These are phyloP conservation scores for Penicillium nucicola DNA, from an alignment of 495 filamentous ascomycete genomes.

Conservation along the genomic window DNA sequence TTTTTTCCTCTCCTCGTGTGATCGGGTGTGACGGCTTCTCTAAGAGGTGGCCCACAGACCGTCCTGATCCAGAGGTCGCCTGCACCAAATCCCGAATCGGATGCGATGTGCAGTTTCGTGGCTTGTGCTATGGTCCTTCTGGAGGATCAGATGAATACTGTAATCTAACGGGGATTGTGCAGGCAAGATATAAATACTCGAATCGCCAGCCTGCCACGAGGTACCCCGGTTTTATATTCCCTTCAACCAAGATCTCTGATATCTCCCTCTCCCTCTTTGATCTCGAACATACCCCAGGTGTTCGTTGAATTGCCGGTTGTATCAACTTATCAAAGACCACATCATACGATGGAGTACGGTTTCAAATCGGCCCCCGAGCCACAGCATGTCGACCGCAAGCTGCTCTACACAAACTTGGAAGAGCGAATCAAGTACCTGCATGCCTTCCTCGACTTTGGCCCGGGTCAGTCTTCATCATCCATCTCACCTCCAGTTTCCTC, in stretches of 20 bases:
- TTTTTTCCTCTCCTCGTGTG: conserved; percentile 2
- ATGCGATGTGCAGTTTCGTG: background rate
- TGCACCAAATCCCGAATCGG: conserved; percentile 2
- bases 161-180: background rate
- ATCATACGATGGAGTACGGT: conserved; percentile 16
- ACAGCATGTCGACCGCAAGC: conserved; percentile 64
- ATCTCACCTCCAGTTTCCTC: background rate
- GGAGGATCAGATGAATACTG: background rate
- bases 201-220: conserved; percentile 17
- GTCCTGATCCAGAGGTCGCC: background rate
- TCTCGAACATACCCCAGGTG: background rate
- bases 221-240: conserved; percentile 10
- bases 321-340: background rate
- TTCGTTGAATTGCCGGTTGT: background rate
- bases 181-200: conserved; percentile 14
- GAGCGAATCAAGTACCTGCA: conserved; percentile 67
- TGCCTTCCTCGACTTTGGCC: conserved; percentile 68
- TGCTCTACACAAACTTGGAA: conserved; percentile 64
- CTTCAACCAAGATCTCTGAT: background rate
- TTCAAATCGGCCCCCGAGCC: conserved; percentile 18
- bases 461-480: conserved; percentile 43
- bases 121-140: background rate
- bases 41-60: conserved; percentile 4
- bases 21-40: conserved; percentile 7
- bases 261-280: background rate